Conservation (phyloP, 106 monocot genomes). For the Dioscorea zingiberensis region DNA sequence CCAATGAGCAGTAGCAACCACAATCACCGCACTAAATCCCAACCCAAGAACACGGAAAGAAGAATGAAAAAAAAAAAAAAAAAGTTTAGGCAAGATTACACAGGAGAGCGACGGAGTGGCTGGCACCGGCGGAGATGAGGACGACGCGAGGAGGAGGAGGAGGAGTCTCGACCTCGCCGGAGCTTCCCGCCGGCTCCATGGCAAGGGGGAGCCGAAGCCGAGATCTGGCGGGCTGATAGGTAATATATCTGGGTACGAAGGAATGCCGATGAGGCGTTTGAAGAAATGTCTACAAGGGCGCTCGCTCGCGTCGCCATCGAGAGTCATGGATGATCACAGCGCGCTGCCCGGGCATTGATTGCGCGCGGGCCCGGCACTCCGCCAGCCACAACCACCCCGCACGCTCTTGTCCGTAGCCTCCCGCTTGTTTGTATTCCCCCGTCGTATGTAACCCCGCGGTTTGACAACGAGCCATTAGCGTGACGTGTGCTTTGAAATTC, state of each 20-base stretch:
- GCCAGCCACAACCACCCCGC: background rate
- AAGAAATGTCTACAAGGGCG: background rate
- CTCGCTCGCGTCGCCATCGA: background rate
- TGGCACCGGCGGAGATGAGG: conserved; percentile 48
- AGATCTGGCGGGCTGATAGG: too few species aligned
- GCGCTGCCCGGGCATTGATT: background rate
- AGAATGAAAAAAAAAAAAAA: conserved; percentile 18
- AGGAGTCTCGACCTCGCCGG: conserved; percentile 4
- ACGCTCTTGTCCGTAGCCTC: background rate
- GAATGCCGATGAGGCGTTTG: background rate
- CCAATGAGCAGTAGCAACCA: background rate
- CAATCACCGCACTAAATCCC: background rate
- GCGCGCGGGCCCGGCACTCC: background rate
- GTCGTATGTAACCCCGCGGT: background rate
- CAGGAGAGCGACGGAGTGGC: conserved; percentile 82
- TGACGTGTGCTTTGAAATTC: too few species aligned
- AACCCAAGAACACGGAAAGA: conserved; percentile 24
- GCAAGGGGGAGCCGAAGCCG: too few species aligned
- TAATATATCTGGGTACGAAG: background rate
- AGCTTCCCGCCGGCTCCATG: background rate
- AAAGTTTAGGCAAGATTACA: conserved; percentile 30
- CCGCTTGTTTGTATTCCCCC: too few species aligned
- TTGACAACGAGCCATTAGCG: too few species aligned
- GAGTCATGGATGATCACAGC: too few species aligned
- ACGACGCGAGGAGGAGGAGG: conserved; percentile 52